Percentiles rank a stretch among this genome's conserved stretches.
Evolutionary conservation across 1,284 basidiomycete genomes (phyloP).

Genomic region (Ganoderma boninense): DNA sequence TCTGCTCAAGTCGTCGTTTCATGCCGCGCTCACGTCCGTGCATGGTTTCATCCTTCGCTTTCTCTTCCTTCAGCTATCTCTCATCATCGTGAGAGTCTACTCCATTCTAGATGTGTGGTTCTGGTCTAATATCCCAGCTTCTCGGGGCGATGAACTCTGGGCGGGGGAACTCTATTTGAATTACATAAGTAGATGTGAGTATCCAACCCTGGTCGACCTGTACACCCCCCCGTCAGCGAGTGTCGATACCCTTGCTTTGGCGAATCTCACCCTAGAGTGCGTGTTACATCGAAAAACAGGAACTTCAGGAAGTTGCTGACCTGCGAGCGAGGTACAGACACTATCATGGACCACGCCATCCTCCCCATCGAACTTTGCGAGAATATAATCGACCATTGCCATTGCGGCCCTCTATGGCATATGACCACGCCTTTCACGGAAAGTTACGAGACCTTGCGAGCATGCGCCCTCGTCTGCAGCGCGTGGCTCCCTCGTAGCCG

Average conservation of each 20-base stretch:
- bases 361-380: neutral
- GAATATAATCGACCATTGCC: neutral
- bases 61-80: neutral
- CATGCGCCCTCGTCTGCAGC: neutral
- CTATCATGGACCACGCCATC: neutral
- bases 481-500: neutral
- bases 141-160: neutral
- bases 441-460: neutral
- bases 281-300: neutral
- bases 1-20: neutral
- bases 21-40: neutral
- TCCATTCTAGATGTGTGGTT: too few relatives aligned
- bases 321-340: neutral
- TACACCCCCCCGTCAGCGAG: neutral
- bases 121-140: neutral
- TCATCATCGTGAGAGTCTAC: too few relatives aligned
- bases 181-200: neutral
- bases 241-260: neutral
- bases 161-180: too few relatives aligned
- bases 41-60: neutral
- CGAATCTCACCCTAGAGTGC: neutral
- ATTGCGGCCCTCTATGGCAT: neutral
- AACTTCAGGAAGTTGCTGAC: neutral
- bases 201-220: neutral
- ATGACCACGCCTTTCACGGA: neutral